Conservation (phyloP, 345 rosid genomes). For the Hirschfeldia incana region DNA sequence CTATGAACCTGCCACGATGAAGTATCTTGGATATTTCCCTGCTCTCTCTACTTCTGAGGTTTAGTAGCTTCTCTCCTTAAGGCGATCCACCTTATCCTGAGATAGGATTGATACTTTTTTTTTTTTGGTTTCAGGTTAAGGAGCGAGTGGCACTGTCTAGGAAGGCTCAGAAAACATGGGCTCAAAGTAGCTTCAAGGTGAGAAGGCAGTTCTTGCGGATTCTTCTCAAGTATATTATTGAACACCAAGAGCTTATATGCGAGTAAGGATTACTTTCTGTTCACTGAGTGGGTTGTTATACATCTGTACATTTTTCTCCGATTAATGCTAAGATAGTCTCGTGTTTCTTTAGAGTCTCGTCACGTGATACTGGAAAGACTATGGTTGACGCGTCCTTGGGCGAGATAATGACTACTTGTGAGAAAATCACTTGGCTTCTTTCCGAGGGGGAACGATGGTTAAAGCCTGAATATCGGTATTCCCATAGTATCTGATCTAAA, state of each 20-base stretch:
- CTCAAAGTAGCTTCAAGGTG: slow-evolving; percentile 85
- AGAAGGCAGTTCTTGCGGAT: slow-evolving; percentile 92
- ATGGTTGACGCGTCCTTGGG: slow-evolving; percentile 98
- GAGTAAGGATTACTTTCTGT: slow-evolving; percentile 56
- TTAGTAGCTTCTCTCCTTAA: slow-evolving; percentile 38
- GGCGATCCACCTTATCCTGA: slow-evolving; percentile 21
- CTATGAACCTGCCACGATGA: slow-evolving; percentile 99
- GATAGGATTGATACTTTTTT: slow-evolving; percentile 14
- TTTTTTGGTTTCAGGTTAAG: slow-evolving; percentile 53
- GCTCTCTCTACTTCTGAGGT: slow-evolving; percentile 78
- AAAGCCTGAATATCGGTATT: slow-evolving; percentile 87
- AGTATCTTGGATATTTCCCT: slow-evolving; percentile 82
- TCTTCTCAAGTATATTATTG: slow-evolving; percentile 83
- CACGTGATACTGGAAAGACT: slow-evolving; percentile 98
- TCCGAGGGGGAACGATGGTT: slow-evolving; percentile 98
- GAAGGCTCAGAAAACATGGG: slow-evolving; percentile 95
- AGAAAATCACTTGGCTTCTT: slow-evolving; percentile 98
- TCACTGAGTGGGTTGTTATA: slow-evolving; percentile 6
- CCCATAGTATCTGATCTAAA: neutral
- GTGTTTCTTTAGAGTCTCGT: slow-evolving; percentile 64
- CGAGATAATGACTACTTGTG: slow-evolving; percentile 99
- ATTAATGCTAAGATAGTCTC: slow-evolving; percentile 3
- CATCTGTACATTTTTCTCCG: neutral
- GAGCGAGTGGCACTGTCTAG: slow-evolving; percentile 81
- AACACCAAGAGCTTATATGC: slow-evolving; percentile 96